These are phyloP conservation scores for Oryza brachyantha DNA, from an alignment of 176 grass and related monocot species.

Conservation along the genomic window DNA sequence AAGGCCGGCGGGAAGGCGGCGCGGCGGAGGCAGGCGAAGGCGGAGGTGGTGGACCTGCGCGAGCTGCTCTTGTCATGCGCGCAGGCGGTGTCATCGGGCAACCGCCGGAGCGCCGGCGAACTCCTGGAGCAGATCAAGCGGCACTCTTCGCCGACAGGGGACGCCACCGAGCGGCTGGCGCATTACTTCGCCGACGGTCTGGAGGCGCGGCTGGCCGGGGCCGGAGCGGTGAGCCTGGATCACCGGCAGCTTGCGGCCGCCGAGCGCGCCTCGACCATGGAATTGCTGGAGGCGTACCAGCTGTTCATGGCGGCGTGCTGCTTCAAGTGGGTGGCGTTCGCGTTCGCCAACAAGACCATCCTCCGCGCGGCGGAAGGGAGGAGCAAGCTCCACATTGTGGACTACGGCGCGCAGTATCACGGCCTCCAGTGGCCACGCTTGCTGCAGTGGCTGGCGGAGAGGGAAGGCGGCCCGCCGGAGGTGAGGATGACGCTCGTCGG, in stretches of 20 bases:
- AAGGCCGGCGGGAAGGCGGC: not conserved
- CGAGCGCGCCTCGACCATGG: not conserved
- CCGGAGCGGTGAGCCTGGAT: slow-evolving; percentile 45
- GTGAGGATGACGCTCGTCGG: slow-evolving; percentile 50
- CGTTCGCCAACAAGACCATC: slow-evolving; percentile 53
- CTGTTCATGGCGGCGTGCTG: slow-evolving; percentile 45
- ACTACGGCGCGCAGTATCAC: slow-evolving; percentile 32
- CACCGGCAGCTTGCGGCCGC: slow-evolving; percentile 4
- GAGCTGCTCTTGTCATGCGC: slow-evolving; percentile 55
- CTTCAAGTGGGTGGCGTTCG: slow-evolving; percentile 30
- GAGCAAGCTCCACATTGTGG: slow-evolving; percentile 44
- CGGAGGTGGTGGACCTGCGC: slow-evolving; percentile 51
- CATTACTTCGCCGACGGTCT: slow-evolving; percentile 64
- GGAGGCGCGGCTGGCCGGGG: slow-evolving; percentile 20
- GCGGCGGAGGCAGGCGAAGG: slow-evolving; percentile 32
- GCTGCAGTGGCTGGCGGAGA: slow-evolving; percentile 12
- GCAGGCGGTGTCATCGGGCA: slow-evolving; percentile 50
- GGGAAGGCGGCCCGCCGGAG: slow-evolving; percentile 31
- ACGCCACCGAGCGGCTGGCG: slow-evolving; percentile 50
- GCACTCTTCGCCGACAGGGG: slow-evolving; percentile 27
- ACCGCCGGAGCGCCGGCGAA: slow-evolving; percentile 32
- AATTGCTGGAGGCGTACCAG: slow-evolving; percentile 45
- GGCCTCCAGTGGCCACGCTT: slow-evolving; percentile 58
- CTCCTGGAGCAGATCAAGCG: slow-evolving; percentile 46
- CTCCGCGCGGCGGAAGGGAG: slow-evolving; percentile 5